A percentile compares a stretch with the other conserved stretches of the same genome.
phyloP scores from a whole-genome alignment of 2,329 filamentous ascomycete species.

The Colletotrichum camelliae region DNA sequence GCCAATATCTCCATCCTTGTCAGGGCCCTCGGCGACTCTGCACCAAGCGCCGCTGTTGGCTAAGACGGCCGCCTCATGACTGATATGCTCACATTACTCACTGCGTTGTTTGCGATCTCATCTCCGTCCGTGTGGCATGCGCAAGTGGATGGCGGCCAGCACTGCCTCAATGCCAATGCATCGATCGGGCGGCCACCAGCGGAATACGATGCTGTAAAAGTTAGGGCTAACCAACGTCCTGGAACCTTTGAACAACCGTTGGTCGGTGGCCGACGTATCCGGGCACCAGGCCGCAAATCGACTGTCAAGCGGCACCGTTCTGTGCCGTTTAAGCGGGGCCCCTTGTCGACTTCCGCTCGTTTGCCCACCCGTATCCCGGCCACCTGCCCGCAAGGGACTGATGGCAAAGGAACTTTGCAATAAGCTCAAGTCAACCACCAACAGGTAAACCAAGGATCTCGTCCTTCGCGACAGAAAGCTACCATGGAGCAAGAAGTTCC shows the following conservation, averaged over 20 bases:
- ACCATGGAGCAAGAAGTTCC: neutral
- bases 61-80: neutral
- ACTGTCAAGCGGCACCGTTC: neutral
- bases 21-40: neutral
- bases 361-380: neutral
- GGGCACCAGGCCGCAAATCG: conserved; percentile 1
- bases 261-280: conserved; percentile 2
- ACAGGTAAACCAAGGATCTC: neutral
- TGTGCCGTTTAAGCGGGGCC: conserved; percentile 13
- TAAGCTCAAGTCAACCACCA: neutral
- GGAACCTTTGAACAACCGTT: neutral
- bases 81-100: neutral
- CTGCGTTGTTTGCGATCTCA: neutral
- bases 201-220: neutral
- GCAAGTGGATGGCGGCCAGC: neutral
- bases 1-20: neutral
- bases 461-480: neutral
- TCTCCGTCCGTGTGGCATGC: neutral
- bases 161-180: conserved; percentile 17
- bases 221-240: neutral
- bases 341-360: neutral
- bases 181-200: conserved; percentile 5
- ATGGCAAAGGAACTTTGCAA: neutral
- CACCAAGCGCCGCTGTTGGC: neutral
- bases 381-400: neutral